Evolutionary conservation across 768 basidiomycete genomes (phyloP), one percentile per base, ranked within the genome.

Genomic region (Paxillus involutus): DNA sequence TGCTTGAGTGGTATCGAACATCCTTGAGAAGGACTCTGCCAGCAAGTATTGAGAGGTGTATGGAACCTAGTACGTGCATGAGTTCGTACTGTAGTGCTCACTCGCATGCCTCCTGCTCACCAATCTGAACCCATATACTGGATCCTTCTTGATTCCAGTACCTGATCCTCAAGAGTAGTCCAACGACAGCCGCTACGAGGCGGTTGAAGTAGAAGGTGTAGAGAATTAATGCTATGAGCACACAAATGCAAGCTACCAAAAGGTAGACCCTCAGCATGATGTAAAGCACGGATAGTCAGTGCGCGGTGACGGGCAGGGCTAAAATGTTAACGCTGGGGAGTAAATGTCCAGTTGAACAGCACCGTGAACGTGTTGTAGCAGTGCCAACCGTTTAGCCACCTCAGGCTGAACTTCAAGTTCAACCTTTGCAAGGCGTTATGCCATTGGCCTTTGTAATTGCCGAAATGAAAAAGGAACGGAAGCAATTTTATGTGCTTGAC

Each of bases 171-270:
- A 96, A 71, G 12, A 81, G 60, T 50, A 84, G 75, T 13, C 85
- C 81, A 55, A 94, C 72, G 51, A 89, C 55, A 51, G 79, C 81
- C 0, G 85, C 93, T 53, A 96, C 69, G 47, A 96, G 74, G 39
- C 94, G 83, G 72, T 94, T 95, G 84, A 89, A 92, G 74, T 89
- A 97, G 80, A 97, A 95, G 58, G 91, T 79, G 72, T 91, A 91
- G 56, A 91, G 74, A 52, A 90, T 71, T 7, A 86, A 73, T 14
- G 77, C 79, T 35, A 81, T 46, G 57, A 78, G 69, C 26, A 79
- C 81, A 63, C 78, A 80, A 48, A 87, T 69, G 68, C 84, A 88
- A 47, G 83, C 76, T 55, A 86, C 75, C 57, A 91, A 75, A 24
- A 93, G 79, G 48, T 82, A 74, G 41, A 68, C 68, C 71, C 79